A percentile compares a stretch with the other conserved stretches of the same genome.
These are phyloP conservation scores for Clarireedia hainanense DNA, from an alignment of 2,329 filamentous ascomycete species.

Conservation along the genomic window DNA sequence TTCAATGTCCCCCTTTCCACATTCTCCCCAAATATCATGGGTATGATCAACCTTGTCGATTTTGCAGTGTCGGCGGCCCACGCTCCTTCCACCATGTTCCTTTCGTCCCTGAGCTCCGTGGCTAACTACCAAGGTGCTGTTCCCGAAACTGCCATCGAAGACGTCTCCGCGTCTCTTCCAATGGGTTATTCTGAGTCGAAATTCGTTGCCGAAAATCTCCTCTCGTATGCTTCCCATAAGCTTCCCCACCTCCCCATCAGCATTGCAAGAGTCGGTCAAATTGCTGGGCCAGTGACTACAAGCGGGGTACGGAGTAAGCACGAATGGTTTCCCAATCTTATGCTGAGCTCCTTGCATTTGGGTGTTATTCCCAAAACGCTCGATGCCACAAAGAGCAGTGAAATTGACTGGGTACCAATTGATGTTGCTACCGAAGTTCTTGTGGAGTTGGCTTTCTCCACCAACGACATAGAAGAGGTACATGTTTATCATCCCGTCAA, in stretches of 20 bases:
- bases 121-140: conserved; percentile 19
- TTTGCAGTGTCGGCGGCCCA: conserved; percentile 5
- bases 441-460: background rate
- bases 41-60: conserved; percentile 32
- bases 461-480: background rate
- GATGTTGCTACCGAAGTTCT: background rate
- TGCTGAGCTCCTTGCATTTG: background rate
- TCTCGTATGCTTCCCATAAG: conserved; percentile 32
- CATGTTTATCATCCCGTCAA: background rate
- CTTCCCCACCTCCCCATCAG: conserved; percentile 30
- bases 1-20: conserved; percentile 28
- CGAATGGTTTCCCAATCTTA: background rate
- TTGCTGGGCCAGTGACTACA: conserved; percentile 29
- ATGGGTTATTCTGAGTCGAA: conserved; percentile 25
- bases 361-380: background rate
- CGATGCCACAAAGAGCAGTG: background rate
- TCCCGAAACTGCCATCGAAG: background rate
- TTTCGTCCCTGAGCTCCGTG: conserved; percentile 22
- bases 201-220: conserved; percentile 29
- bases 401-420: background rate
- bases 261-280: conserved; percentile 40
- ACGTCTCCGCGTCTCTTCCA: background rate
- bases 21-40: conserved; percentile 31
- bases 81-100: conserved; percentile 17
- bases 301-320: background rate